A percentile compares a stretch with the other conserved stretches of the same genome.
Conservation (phyloP, 2,329 filamentous ascomycete species). For the Metarhizium robertsii region DNA sequence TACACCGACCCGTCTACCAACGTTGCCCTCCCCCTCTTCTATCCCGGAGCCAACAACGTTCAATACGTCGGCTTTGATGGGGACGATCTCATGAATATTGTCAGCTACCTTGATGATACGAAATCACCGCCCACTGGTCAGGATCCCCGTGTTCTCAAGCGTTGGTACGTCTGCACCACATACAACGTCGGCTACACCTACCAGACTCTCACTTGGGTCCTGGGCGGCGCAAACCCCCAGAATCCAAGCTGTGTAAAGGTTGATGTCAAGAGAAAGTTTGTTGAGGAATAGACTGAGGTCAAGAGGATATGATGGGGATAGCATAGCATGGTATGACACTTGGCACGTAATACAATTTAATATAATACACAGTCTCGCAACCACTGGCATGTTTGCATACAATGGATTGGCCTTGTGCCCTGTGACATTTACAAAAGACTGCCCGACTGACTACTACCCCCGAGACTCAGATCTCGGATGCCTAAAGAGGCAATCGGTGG, state of each 20-base stretch:
- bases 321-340: too few species aligned
- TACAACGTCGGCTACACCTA: slow-evolving; percentile 11
- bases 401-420: too few species aligned
- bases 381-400: too few species aligned
- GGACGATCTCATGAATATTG: slow-evolving; percentile 6
- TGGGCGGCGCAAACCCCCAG: slow-evolving; percentile 10
- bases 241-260: slow-evolving; percentile 15
- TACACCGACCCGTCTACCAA: slow-evolving; percentile 13
- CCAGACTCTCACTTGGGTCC: slow-evolving; percentile 10
- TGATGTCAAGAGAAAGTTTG: slow-evolving; percentile 12
- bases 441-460: too few species aligned
- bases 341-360: too few species aligned
- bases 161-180: slow-evolving; percentile 13
- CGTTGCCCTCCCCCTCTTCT: slow-evolving; percentile 12
- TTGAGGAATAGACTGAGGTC: not conserved
- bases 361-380: too few species aligned
- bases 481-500: too few species aligned
- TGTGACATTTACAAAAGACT: too few species aligned
- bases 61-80: slow-evolving; percentile 16
- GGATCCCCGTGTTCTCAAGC: slow-evolving; percentile 5
- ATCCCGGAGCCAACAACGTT: slow-evolving; percentile 8
- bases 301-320: too few species aligned
- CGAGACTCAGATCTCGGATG: too few species aligned
- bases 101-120: slow-evolving; percentile 12
- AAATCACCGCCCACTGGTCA: slow-evolving; percentile 1